These are phyloP conservation scores for Corymbia maculata DNA, from an alignment of 345 rosid genomes.

Conservation along the genomic window DNA sequence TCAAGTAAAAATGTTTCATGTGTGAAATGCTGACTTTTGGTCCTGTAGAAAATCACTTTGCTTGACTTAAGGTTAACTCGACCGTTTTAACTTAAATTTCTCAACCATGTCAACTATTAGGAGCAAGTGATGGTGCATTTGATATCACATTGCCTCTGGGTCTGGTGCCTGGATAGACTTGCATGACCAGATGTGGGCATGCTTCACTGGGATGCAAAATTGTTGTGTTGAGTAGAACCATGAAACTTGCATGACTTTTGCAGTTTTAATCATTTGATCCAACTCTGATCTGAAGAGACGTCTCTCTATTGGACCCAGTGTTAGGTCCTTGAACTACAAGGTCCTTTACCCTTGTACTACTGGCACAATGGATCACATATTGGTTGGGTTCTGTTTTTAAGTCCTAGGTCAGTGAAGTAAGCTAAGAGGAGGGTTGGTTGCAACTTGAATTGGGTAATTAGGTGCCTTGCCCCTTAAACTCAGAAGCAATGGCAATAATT, in stretches of 20 bases:
- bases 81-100: neutral
- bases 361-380: neutral
- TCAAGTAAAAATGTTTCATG: neutral
- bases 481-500: neutral
- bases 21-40: neutral
- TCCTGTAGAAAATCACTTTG: neutral
- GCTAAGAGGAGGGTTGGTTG: neutral
- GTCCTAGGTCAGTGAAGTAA: neutral
- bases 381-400: neutral
- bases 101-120: neutral
- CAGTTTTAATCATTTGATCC: neutral
- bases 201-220: neutral
- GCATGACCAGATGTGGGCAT: neutral
- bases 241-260: neutral
- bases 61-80: neutral
- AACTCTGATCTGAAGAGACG: neutral
- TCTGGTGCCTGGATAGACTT: neutral
- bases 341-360: neutral
- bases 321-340: neutral
- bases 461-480: neutral
- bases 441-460: neutral
- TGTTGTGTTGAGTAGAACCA: neutral
- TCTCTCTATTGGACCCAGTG: neutral
- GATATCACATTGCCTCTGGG: neutral
- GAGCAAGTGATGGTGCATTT: neutral